Percentiles rank a stretch among this genome's conserved stretches.
These are phyloP conservation scores for Colletotrichum liriopes DNA, from an alignment of 2,329 filamentous ascomycete species.

Conservation along the genomic window DNA sequence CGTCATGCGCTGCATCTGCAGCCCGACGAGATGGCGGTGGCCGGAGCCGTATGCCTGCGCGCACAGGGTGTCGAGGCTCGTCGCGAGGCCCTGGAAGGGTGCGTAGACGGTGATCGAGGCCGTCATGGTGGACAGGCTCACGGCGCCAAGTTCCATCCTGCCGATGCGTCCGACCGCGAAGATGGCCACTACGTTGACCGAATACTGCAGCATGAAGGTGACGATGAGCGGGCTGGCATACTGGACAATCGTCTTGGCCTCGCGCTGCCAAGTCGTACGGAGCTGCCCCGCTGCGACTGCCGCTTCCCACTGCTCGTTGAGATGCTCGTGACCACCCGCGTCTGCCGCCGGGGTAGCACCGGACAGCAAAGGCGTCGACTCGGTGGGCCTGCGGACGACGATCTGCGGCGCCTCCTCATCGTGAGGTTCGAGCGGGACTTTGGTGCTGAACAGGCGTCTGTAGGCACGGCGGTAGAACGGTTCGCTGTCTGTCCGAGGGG, in stretches of 20 bases:
- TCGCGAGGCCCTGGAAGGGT: conserved; percentile 88
- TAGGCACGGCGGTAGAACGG: conserved; percentile 61
- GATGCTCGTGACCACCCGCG: conserved; percentile 62
- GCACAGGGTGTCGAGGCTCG: conserved; percentile 92
- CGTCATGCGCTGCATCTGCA: conserved; percentile 87
- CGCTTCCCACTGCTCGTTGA: conserved; percentile 86
- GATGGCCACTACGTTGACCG: conserved; percentile 85
- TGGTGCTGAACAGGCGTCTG: conserved; percentile 69
- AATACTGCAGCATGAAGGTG: conserved; percentile 87
- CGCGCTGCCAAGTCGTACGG: conserved; percentile 91
- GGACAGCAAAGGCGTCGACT: conserved; percentile 59
- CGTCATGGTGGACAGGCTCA: conserved; percentile 77
- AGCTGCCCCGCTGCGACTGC: conserved; percentile 87
- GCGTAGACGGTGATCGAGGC: conserved; percentile 85
- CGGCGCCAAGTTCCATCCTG: conserved; percentile 68
- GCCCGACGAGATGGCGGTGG: conserved; percentile 85
- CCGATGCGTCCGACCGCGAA: conserved; percentile 85
- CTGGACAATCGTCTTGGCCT: conserved; percentile 83
- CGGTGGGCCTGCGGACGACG: conserved; percentile 55
- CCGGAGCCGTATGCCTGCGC: conserved; percentile 95
- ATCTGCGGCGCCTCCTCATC: conserved; percentile 57
- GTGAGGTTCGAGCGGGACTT: conserved; percentile 56
- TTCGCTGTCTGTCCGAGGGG: conserved; percentile 53
- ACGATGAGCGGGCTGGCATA: conserved; percentile 81
- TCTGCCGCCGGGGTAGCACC: conserved; percentile 19